Percentiles rank a stretch among this genome's conserved stretches.
These are phyloP conservation scores for Fusarium bactridioides DNA, from an alignment of 2,329 filamentous ascomycete genomes.

Conservation along the genomic window DNA sequence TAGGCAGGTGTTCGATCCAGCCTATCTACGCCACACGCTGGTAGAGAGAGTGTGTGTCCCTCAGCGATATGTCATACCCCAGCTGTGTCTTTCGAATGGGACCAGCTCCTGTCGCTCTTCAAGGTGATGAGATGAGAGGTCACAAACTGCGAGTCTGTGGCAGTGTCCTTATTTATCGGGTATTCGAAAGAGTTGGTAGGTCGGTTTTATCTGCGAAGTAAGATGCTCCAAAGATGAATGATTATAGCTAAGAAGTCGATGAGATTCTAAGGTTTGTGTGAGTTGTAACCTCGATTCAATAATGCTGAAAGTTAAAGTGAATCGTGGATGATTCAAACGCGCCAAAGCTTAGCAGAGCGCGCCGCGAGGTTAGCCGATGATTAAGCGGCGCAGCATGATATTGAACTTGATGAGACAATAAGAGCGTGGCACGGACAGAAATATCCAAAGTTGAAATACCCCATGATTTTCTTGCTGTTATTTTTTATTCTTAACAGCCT, in stretches of 20 bases:
- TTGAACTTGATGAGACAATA: not conserved
- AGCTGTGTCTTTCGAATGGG: not conserved
- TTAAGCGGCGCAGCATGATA: conserved; percentile 26
- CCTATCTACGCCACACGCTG: not conserved
- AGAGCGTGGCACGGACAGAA: not conserved
- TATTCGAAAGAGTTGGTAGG: not conserved
- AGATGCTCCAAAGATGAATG: not conserved
- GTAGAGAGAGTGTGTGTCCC: not conserved
- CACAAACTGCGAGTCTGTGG: not conserved
- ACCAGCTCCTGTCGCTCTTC: not conserved
- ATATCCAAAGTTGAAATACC: not conserved
- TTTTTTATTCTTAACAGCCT: no score
- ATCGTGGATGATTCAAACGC: conserved; percentile 22
- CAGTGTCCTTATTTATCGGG: not conserved
- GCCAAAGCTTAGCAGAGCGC: conserved; percentile 5
- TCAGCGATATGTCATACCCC: conserved; percentile 19
- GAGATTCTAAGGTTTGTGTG: conserved; percentile 2
- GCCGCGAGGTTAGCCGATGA: conserved; percentile 30
- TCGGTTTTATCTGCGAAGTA: no score
- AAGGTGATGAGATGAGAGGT: not conserved
- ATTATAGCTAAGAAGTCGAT: not conserved
- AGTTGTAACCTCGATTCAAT: conserved; percentile 15
- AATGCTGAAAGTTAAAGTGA: conserved; percentile 9
- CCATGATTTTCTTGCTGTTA: not conserved
- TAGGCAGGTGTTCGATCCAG: not conserved